Percentiles rank a stretch among this genome's conserved stretches.
phyloP scores from a whole-genome alignment of 2,329 filamentous ascomycete species.

The Zymoseptoria tritici region DNA sequence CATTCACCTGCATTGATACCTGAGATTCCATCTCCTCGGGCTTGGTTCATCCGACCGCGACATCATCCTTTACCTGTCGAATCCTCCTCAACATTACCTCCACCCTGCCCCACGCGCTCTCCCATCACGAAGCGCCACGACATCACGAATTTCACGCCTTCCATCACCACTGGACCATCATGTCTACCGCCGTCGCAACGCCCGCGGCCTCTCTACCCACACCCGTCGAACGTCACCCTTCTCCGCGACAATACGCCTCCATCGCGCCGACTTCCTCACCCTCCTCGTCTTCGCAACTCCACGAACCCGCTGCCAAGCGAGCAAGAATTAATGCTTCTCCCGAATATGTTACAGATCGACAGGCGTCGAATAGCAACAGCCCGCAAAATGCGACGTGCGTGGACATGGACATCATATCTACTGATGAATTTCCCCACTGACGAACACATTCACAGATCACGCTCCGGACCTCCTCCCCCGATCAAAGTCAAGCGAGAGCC shows the following conservation, averaged over 20 bases:
- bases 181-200: conserved; percentile 42
- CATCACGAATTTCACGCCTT: background rate
- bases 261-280: conserved; percentile 34
- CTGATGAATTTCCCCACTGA: conserved; percentile 1
- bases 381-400: conserved; percentile 45
- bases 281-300: conserved; percentile 16
- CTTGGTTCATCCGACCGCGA: background rate
- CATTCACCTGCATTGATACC: background rate
- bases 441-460: conserved; percentile 38
- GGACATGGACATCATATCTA: conserved; percentile 5
- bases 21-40: background rate
- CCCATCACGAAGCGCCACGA: background rate
- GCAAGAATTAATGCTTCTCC: conserved; percentile 31
- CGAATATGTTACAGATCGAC: conserved; percentile 10
- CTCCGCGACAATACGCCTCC: conserved; percentile 37
- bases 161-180: conserved; percentile 16
- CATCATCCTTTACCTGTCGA: background rate
- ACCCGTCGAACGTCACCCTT: conserved; percentile 31
- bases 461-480: conserved; percentile 55
- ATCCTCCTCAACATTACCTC: too few relatives aligned
- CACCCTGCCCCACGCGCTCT: background rate
- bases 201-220: conserved; percentile 32
- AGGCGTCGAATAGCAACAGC: conserved; percentile 43
- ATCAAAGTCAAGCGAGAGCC: conserved; percentile 97
- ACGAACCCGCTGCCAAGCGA: conserved; percentile 26